Base-by-base conservation (phyloP, 495 filamentous ascomycete genomes). In the Trichoderma reesei region DNA sequence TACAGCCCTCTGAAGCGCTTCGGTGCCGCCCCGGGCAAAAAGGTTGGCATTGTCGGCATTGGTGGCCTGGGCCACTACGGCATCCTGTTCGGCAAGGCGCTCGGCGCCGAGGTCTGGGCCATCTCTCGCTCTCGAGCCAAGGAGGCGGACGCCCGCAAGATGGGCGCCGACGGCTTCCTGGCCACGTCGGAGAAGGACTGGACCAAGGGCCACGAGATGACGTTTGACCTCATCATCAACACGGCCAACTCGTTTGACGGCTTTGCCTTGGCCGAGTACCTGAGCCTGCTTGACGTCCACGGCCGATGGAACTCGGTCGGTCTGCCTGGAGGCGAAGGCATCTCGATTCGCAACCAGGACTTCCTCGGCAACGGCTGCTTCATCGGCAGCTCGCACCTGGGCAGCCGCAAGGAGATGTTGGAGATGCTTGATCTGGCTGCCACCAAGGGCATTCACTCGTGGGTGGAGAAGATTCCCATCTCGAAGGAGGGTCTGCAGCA, bases 251-350 rank as follows among this genome's bases (percentile, higher is more conserved):
- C 68, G 64, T 79, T 78, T 41, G 78, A 83, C 5, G 78, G 77
- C 20, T 83, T 84, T 69, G 80, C 83, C 65, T 66, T 96, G 36
- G 71, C 78, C 59, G 82, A 85, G 10, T 96, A 96, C 72, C 78
- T 95, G 66, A 83, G 81, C 59, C 83, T 91, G 66, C 82, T 97
- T 68, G 90, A 92, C 72, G 85, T 96, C 64, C 90, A 91, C 73
- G 91, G 89, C 64, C 82, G 80, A 64, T 93, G 91, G 84, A 82
- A 96, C 65, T 87, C 85, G 63, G 90, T 94, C 46, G 92, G 92
- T 1, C 75, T 96, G 66, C 92, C 92, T 2, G 91, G 96, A 70
- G 85, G 87, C 44, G 84, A 87, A n/a, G 81, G 90, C 1, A 85
- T 90, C 51, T 75, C 80, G 62, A 82, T 96, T 65, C 87, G 84